These are phyloP conservation scores for Botryosphaeria dothidea DNA, from an alignment of 2,329 filamentous ascomycete genomes.

Conservation along the genomic window DNA sequence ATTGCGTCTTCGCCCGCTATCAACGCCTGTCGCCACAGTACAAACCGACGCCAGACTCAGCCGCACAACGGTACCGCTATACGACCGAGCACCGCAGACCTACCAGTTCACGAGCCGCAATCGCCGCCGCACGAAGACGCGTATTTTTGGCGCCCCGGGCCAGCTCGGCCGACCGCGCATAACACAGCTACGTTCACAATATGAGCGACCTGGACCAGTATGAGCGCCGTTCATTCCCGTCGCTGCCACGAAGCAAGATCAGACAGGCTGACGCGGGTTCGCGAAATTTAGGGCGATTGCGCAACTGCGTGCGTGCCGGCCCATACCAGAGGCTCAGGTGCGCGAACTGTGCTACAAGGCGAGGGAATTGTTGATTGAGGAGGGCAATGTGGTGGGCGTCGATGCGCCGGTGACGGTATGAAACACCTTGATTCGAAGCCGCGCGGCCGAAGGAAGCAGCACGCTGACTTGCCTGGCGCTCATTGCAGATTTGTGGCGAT, in stretches of 20 bases:
- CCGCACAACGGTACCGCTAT: background rate
- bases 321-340: conserved; percentile 93
- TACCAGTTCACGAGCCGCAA: background rate
- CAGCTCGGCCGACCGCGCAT: background rate
- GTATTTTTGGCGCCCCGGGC: background rate
- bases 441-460: conserved; percentile 22
- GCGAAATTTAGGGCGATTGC: conserved; percentile 73
- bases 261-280: background rate
- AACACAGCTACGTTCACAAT: background rate
- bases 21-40: background rate
- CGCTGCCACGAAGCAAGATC: background rate
- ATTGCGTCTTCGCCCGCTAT: background rate
- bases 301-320: conserved; percentile 91
- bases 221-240: conserved; percentile 26
- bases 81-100: background rate
- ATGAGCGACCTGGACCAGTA: conserved; percentile 97
- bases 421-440: background rate
- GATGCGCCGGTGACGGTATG: conserved; percentile 88
- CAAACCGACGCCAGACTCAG: background rate
- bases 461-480: conserved; percentile 18
- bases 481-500: conserved; percentile 80
- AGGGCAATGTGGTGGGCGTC: conserved; percentile 95
- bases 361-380: conserved; percentile 91
- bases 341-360: conserved; percentile 97
- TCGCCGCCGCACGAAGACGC: background rate